phyloP scores from a whole-genome alignment of 1,284 basidiomycete genomes.

The Apiotrichum gamsii region DNA sequence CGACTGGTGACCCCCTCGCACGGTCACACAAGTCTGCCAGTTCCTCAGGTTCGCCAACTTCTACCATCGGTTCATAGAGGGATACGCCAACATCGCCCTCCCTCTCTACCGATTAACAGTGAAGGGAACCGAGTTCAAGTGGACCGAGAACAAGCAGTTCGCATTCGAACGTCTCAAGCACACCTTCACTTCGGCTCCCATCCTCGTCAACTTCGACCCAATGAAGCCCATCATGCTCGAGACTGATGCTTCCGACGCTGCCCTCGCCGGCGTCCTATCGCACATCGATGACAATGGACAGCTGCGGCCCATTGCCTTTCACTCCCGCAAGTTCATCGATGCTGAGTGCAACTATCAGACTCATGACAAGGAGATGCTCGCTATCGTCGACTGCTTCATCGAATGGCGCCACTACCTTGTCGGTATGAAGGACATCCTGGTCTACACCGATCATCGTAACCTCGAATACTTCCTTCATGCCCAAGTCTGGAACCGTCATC shows the following conservation, averaged over 20 bases:
- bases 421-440: slow-evolving; percentile 28
- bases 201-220: slow-evolving; percentile 47
- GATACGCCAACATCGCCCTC: slow-evolving; percentile 37
- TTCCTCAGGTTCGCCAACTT: slow-evolving; percentile 49
- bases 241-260: slow-evolving; percentile 37
- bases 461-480: slow-evolving; percentile 47
- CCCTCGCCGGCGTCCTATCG: slow-evolving; percentile 35
- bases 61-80: slow-evolving; percentile 48
- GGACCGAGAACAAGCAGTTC: no score
- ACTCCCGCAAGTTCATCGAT: slow-evolving; percentile 35
- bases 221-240: slow-evolving; percentile 32
- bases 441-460: slow-evolving; percentile 52
- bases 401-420: slow-evolving; percentile 48
- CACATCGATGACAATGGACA: slow-evolving; percentile 25
- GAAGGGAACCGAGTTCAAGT: slow-evolving; percentile 23
- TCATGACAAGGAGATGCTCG: slow-evolving; percentile 52
- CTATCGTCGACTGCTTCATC: slow-evolving; percentile 47
- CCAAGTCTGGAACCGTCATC: slow-evolving; percentile 45
- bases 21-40: slow-evolving; percentile 40
- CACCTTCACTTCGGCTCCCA: slow-evolving; percentile 40
- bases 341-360: slow-evolving; percentile 52
- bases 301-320: slow-evolving; percentile 45
- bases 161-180: slow-evolving; percentile 47
- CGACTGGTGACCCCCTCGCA: no score
- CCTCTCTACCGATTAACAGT: slow-evolving; percentile 28